Evolutionary conservation across 2,329 filamentous ascomycete genomes (phyloP), one percentile per base, ranked within the genome.

Genomic region (Phaeophleospora eucalypticola): DNA sequence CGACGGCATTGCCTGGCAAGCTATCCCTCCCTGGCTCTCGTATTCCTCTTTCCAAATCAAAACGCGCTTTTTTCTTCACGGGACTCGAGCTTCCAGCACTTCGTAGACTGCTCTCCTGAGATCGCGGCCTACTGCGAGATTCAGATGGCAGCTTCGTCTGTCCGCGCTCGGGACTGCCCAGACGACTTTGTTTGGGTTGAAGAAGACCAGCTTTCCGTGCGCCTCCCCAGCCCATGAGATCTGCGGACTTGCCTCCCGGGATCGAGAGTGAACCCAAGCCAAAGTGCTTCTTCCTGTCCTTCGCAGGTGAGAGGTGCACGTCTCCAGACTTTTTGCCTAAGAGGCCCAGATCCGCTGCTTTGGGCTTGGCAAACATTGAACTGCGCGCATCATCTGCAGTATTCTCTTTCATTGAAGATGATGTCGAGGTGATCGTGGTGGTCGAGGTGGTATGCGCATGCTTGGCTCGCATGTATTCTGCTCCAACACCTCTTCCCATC

Each of bases 401-500:
- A 16, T 32, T 46, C 9, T 43, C 38, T 27, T 43, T 48, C n/a
- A n/a, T 38, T 3, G 39, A 37, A 3, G 45, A 52, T 36, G 48
- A 39, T 10, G 52, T 51, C 2, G 49, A 46, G 19, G 51, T 48
- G 20, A 52, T 49, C 6, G 51, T 53, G 4, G 45, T 57, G 17
- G 48, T 50, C 12, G 45, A 43, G 9, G 49, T 47, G 24, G 40
- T 48, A 16, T 51, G 39, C 18, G 43, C 48, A 33, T 59, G 53
- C 32, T 55, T 54, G 8, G 63, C 41, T 43, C 70, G 75, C 77
- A 89, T 82, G 65, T 90, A 90, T 51, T 88, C 84, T 38, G 75
- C 79, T 2, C 86, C 86, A 0, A 84, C 77, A 4, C 83, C 83
- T 40, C 72, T 77, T 8, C 85, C 85, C 48, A 82, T 71, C 41